Percentiles rank a stretch among this genome's conserved stretches.
Conservation (phyloP, 2,329 filamentous ascomycete genomes). For the Cercospora beticola region DNA sequence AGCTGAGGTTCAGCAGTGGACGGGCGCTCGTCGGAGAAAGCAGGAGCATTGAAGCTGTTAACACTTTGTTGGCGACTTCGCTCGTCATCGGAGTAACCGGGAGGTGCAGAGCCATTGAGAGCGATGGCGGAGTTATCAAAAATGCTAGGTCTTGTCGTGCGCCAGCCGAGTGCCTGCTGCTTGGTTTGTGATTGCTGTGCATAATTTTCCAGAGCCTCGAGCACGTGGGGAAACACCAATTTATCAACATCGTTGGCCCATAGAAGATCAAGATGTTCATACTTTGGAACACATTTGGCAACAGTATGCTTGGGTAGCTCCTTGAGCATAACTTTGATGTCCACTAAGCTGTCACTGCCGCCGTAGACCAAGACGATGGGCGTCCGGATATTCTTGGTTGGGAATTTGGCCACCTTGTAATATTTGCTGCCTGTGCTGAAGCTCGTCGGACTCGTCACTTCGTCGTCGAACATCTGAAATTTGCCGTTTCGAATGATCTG, state of each 20-base stretch:
- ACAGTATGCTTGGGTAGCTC: conserved; percentile 83
- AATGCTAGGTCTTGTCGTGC: conserved; percentile 24
- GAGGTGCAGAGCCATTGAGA: conserved; percentile 29
- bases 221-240: conserved; percentile 87
- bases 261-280: conserved; percentile 94
- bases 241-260: conserved; percentile 85
- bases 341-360: conserved; percentile 87
- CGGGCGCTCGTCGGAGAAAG: conserved; percentile 25
- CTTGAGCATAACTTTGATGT: conserved; percentile 88
- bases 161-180: conserved; percentile 26
- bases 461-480: conserved; percentile 99
- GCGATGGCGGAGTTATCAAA: conserved; percentile 23
- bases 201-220: conserved; percentile 77
- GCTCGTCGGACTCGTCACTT: conserved; percentile 74
- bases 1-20: conserved; percentile 30
- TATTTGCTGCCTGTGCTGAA: conserved; percentile 74
- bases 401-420: conserved; percentile 94
- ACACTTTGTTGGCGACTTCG: conserved; percentile 14
- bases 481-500: conserved; percentile 95
- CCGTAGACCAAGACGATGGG: conserved; percentile 93
- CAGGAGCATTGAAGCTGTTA: conserved; percentile 21
- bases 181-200: conserved; percentile 34
- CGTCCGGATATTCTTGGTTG: conserved; percentile 94
- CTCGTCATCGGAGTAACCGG: conserved; percentile 35
- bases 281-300: conserved; percentile 83